These are phyloP conservation scores for Lipomyces yamadae DNA, from an alignment of 805 yeast species.

Conservation along the genomic window DNA sequence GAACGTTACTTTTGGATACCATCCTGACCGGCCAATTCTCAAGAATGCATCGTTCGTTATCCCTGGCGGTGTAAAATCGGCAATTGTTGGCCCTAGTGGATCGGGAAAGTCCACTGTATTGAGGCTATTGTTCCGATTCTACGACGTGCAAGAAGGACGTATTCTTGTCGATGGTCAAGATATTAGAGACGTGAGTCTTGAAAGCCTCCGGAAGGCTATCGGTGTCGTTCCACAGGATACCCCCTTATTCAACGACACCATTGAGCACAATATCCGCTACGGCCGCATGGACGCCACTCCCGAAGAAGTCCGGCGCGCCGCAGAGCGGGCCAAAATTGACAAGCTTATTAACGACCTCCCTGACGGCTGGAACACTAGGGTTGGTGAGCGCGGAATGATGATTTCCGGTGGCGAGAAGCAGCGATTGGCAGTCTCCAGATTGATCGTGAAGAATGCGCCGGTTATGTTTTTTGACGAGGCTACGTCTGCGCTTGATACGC, in stretches of 20 bases:
- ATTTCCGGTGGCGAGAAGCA: slow-evolving; percentile 99
- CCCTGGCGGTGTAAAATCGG: slow-evolving; percentile 90
- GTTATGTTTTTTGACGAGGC: slow-evolving; percentile 97
- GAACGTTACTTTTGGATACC: slow-evolving; percentile 91
- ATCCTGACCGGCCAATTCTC: slow-evolving; percentile 83
- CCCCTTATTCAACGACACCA: slow-evolving; percentile 90
- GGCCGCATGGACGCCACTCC: slow-evolving; percentile 77
- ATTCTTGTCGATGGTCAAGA: slow-evolving; percentile 89
- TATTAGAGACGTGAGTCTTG: slow-evolving; percentile 72
- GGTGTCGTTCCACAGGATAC: slow-evolving; percentile 99
- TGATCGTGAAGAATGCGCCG: slow-evolving; percentile 82
- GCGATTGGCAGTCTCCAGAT: slow-evolving; percentile 88
- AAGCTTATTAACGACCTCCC: slow-evolving; percentile 72
- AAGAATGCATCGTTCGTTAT: slow-evolving; percentile 79
- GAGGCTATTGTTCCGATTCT: slow-evolving; percentile 83
- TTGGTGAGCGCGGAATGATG: slow-evolving; percentile 97
- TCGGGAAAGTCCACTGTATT: slow-evolving; percentile 92
- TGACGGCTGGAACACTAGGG: slow-evolving; percentile 80
- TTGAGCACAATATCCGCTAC: slow-evolving; percentile 83
- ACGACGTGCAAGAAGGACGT: slow-evolving; percentile 78
- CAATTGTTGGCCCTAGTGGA: slow-evolving; percentile 96
- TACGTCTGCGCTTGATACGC: slow-evolving; percentile 94
- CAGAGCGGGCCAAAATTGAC: slow-evolving; percentile 71
- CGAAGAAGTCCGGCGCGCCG: slow-evolving; percentile 67
- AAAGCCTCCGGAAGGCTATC: slow-evolving; percentile 69